phyloP scores from a whole-genome alignment of 768 basidiomycete genomes.

The Obba rivulosa region DNA sequence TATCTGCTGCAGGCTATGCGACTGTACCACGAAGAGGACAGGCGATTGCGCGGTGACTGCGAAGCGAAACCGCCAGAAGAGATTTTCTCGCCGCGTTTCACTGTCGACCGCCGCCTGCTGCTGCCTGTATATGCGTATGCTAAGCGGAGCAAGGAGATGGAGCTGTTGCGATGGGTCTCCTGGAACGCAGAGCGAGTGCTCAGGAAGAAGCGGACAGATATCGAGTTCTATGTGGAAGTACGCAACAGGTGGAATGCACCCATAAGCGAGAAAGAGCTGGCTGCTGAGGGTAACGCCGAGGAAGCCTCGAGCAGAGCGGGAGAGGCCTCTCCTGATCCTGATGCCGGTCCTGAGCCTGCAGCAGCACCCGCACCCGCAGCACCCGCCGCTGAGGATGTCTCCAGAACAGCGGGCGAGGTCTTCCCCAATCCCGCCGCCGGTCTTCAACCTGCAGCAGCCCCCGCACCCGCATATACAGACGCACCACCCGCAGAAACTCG shows the following conservation, averaged over 20 bases:
- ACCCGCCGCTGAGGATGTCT: too few species aligned
- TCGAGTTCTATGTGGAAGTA: slow-evolving; percentile 36
- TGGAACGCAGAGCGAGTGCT: slow-evolving; percentile 41
- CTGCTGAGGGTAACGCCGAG: too few species aligned
- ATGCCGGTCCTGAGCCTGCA: neutral
- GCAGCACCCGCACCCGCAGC: slow-evolving; percentile 1
- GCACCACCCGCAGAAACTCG: too few species aligned
- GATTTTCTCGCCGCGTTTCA: slow-evolving; percentile 45
- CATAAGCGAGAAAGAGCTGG: too few species aligned
- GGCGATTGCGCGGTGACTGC: slow-evolving; percentile 28
- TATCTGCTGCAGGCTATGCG: slow-evolving; percentile 52
- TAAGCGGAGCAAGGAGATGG: slow-evolving; percentile 54
- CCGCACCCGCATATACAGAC: too few species aligned
- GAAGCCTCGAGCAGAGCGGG: too few species aligned
- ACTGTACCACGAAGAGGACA: slow-evolving; percentile 33
- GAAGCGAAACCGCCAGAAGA: slow-evolving; percentile 19
- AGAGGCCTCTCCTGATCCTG: slow-evolving; percentile 15
- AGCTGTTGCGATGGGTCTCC: slow-evolving; percentile 55
- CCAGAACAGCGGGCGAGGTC: too few species aligned
- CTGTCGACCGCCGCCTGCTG: slow-evolving; percentile 51
- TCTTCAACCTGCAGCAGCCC: too few species aligned
- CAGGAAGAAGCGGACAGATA: slow-evolving; percentile 42
- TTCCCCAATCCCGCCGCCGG: too few species aligned
- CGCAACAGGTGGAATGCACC: slow-evolving; percentile 14
- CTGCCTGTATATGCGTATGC: slow-evolving; percentile 53